Evolutionary conservation across 345 rosid genomes (phyloP).

Genomic region (Hibiscus syriacus): DNA sequence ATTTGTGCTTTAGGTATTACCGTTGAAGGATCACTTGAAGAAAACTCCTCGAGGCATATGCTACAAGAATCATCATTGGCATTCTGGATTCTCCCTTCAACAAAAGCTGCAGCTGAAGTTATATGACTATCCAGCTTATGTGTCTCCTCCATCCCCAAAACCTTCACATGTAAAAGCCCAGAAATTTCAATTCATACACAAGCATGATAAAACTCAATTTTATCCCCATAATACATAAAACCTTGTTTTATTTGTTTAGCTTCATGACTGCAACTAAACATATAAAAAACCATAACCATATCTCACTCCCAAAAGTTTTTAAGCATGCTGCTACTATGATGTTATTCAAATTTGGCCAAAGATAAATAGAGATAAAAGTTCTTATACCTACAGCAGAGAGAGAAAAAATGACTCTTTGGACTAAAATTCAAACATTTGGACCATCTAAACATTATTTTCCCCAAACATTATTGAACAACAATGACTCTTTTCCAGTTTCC

Average conservation of each 20-base stretch:
- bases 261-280: background rate
- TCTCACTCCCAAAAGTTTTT: background rate
- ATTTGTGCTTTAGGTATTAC: slow-evolving; percentile 19
- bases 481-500: background rate
- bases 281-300: background rate
- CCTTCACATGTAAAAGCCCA: slow-evolving; percentile 13
- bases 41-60: slow-evolving; percentile 69
- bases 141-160: slow-evolving; percentile 32
- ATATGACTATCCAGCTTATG: slow-evolving; percentile 31
- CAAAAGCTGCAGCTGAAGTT: slow-evolving; percentile 69
- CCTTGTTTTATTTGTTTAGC: background rate
- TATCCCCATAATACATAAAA: background rate
- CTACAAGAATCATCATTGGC: slow-evolving; percentile 71
- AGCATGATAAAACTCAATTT: background rate
- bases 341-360: background rate
- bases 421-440: no score
- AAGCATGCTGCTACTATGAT: background rate
- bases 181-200: background rate
- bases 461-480: background rate
- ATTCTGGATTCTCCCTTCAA: slow-evolving; percentile 64
- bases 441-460: background rate
- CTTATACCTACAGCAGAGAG: no score
- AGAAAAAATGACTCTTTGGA: no score
- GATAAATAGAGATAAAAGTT: background rate
- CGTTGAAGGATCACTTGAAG: slow-evolving; percentile 59